These are phyloP conservation scores for Pochonia chlamydosporia DNA, from an alignment of 2,329 filamentous ascomycete species.

Conservation along the genomic window DNA sequence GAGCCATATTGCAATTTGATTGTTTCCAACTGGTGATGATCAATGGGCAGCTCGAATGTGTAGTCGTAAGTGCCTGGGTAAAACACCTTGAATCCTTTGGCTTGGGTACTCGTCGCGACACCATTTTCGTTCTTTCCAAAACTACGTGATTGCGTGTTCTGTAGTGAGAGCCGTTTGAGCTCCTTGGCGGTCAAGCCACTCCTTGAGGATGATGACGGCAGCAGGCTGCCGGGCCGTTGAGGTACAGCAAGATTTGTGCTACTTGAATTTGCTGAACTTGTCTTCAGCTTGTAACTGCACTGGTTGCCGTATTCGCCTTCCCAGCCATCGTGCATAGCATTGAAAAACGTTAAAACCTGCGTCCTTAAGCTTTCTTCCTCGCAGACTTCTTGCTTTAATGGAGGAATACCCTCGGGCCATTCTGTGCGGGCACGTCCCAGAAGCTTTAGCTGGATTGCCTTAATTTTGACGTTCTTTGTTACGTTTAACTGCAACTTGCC, in stretches of 20 bases:
- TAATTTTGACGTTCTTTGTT: conserved; percentile 87
- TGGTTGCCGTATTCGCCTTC: conserved; percentile 58
- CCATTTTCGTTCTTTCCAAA: conserved; percentile 74
- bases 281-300: conserved; percentile 49
- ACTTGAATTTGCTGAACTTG: conserved; percentile 27
- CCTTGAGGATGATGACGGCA: conserved; percentile 16
- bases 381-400: conserved; percentile 73
- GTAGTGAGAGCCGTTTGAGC: conserved; percentile 66
- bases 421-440: conserved; percentile 81
- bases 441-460: conserved; percentile 82
- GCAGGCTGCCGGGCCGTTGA: conserved; percentile 13
- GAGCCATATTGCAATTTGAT: conserved; percentile 81
- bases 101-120: conserved; percentile 51
- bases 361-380: conserved; percentile 84
- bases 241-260: conserved; percentile 23
- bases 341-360: conserved; percentile 90
- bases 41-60: conserved; percentile 81
- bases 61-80: conserved; percentile 64
- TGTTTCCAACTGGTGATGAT: conserved; percentile 83
- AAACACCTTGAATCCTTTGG: conserved; percentile 81
- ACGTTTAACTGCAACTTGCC: conserved; percentile 78
- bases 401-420: conserved; percentile 95
- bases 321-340: conserved; percentile 60
- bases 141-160: conserved; percentile 76
- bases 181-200: conserved; percentile 37